Evolutionary conservation across 2,329 filamentous ascomycete genomes (phyloP).

Genomic region (Alternaria infectoria): DNA sequence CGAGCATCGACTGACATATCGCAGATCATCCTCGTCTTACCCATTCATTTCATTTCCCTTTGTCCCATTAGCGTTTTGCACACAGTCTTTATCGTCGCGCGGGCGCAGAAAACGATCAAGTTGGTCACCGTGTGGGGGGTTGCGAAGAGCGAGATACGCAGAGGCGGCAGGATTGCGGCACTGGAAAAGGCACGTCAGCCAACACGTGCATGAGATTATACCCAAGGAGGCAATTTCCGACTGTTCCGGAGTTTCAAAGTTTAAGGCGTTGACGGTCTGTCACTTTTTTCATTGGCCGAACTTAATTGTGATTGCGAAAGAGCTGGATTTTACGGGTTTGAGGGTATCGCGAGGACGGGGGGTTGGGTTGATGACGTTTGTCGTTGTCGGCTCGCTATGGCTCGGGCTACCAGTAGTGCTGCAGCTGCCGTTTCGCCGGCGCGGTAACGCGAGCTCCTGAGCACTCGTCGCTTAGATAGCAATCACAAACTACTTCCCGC

Average conservation of each 20-base stretch:
- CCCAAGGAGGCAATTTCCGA: conserved; percentile 26
- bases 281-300: conserved; percentile 12
- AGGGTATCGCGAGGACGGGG: conserved; percentile 22
- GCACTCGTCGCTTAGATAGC: neutral
- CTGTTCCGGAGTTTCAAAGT: conserved; percentile 13
- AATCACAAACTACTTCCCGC: neutral
- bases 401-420: neutral
- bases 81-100: conserved; percentile 18
- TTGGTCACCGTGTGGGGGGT: conserved; percentile 8
- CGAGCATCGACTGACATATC: conserved; percentile 11
- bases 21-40: conserved; percentile 13
- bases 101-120: conserved; percentile 14
- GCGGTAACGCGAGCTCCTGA: neutral
- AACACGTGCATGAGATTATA: conserved; percentile 20
- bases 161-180: conserved; percentile 1
- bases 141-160: neutral
- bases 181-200: conserved; percentile 1
- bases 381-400: neutral
- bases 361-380: neutral
- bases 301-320: conserved; percentile 10
- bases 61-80: conserved; percentile 3
- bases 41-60: conserved; percentile 13
- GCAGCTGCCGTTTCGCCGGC: neutral
- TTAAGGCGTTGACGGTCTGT: conserved; percentile 10
- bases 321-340: conserved; percentile 12